These are phyloP conservation scores for Chalciporus chontae DNA, from an alignment of 768 basidiomycete genomes.

Conservation along the genomic window DNA sequence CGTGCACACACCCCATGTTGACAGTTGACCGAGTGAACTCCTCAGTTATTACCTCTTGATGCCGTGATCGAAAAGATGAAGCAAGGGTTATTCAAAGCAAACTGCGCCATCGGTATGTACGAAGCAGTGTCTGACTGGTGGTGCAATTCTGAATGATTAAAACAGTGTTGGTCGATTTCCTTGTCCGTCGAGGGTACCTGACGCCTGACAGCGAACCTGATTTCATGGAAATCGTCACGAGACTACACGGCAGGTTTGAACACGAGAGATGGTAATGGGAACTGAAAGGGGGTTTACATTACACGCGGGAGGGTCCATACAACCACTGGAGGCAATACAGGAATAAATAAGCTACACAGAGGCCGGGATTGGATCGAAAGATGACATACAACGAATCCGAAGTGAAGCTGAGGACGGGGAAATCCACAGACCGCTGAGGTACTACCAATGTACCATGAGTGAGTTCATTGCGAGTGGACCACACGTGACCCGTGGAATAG, in stretches of 20 bases:
- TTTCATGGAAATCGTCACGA: constrained; percentile 71
- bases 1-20: not conserved
- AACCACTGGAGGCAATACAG: no score
- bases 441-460: no score
- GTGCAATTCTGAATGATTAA: constrained; percentile 2
- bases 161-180: constrained; percentile 81
- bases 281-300: not conserved
- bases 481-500: no score
- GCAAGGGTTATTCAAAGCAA: constrained; percentile 81
- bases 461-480: no score
- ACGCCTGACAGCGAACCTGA: constrained; percentile 87
- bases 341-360: no score
- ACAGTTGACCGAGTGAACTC: not conserved
- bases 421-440: no score
- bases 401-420: no score
- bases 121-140: not conserved
- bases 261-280: constrained; percentile 47
- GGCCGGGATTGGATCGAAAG: no score
- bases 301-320: not conserved
- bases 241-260: constrained; percentile 70
- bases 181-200: constrained; percentile 81
- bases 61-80: constrained; percentile 64
- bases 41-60: constrained; percentile 62
- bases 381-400: no score
- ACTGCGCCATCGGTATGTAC: constrained; percentile 76